Evolutionary conservation across 2,329 filamentous ascomycete genomes (phyloP), one percentile per base, ranked within the genome.

Genomic region (Paecilomyces dactylethromorphus): DNA sequence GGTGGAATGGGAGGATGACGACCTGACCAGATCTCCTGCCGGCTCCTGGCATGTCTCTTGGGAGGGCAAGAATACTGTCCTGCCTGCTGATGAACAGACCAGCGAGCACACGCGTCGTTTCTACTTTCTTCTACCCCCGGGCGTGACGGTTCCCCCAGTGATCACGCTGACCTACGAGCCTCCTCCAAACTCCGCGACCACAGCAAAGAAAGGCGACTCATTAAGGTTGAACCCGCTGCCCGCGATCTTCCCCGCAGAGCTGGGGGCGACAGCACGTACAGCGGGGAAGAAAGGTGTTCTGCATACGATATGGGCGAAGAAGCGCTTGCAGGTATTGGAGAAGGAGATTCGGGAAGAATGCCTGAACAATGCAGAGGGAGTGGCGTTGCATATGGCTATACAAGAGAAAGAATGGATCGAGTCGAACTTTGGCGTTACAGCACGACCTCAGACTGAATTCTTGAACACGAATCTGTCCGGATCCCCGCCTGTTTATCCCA

Each of bases 251-350:
- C 87, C 90, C 0, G 85, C 88, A 0, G 87, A 88, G 60, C 79
- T 96, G 24, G 88, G 89, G 1, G 82, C 83, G 3, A 87, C 84
- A 22, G 84, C 84, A 12, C 81, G 84, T 24, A 79, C 86, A 18
- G 84, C 86, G 0, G 90, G 90, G 6, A 87, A 87, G 66, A 89
- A 90, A 62, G 92, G 92, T 1, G 90, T 96, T 1, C 76, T 96
- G 60, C 92, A 96, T 70, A 96, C 91, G 1, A 86, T 93, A 59
- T 97, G 92, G 91, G 92, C 90, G 18, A 92, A 92, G 79, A 88
- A 90, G 72, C 82, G 92, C 50, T 77, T 96, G 22, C 84, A 86
- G 32, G 87, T 89, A 62, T 78, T 96, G 54, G 85, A 91, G 56
- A 81, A 81, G 59, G 92, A 96, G 78, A 93, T 96, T 65, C 84